Base-by-base conservation (phyloP, 768 basidiomycete species). In the Russula virescens region DNA sequence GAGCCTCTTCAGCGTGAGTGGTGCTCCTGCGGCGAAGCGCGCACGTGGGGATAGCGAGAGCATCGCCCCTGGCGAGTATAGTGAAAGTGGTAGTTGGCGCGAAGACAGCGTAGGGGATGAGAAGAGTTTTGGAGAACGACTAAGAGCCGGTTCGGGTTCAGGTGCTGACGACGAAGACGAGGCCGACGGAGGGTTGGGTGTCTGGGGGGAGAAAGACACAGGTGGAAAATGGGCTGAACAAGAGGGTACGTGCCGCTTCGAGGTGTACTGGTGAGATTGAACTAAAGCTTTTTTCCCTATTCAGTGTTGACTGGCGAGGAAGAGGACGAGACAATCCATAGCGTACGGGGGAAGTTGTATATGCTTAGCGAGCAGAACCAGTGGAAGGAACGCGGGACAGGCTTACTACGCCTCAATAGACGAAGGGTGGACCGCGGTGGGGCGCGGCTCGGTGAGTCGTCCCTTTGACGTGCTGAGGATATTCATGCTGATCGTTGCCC, bases 351-450 rank as follows among this genome's bases (percentile, higher is more conserved):
- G 53, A 92, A 92, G 74, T 73, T 92, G 23, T 91, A 82, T 71
- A 71, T 80, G 26, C 77, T 91, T 49, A 77, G 80, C 68, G 75
- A 57, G 71, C 70, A 83, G 76, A 72, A 83, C 71, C 79, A 81
- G 61, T 92, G 90, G 90, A 88, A 84, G 69, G 90, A 92, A 70
- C 81, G 85, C 53, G 90, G 90, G 28, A 86, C 82, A 26, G 90
- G 90, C 5, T 78, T 80, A 51, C 69, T 92, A 65, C 88, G 80
- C 69, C 73, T 92, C 68, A 91, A 91, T 69, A 83, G 90, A 34
- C 74, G 71, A 76, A 79, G 73, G 71, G 73, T 76, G 28, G 88
- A 90, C 69, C 87, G 85, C 55, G 78, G 77, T 25, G 84, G 85
- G 18, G 87, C 89, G 59, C 85, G 89, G 48, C 75, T 91, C 53